phyloP scores from a whole-genome alignment of 192 early-diverging fungal species.

The Jimgerdemannia flammicorona region DNA sequence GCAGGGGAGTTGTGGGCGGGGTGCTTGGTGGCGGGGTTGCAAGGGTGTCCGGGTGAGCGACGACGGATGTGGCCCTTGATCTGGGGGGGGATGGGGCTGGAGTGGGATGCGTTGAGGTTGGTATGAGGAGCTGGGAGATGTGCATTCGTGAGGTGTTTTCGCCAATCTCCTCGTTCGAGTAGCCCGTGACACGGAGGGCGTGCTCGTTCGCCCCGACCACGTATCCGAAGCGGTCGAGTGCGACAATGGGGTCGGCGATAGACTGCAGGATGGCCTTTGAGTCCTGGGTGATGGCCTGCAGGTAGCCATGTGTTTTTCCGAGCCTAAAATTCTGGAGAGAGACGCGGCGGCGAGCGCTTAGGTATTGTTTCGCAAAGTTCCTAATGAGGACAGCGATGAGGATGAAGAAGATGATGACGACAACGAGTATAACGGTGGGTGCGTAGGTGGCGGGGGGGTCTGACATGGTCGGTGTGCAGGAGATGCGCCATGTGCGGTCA shows the following conservation, averaged over 20 bases:
- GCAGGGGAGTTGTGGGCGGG: too few relatives aligned
- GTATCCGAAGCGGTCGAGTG: constrained; percentile 2
- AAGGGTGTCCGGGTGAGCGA: not conserved
- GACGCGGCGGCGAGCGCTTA: not conserved
- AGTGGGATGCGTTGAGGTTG: not conserved
- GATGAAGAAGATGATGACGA: too few relatives aligned
- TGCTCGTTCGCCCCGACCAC: constrained; percentile 13
- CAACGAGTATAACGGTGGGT: too few relatives aligned
- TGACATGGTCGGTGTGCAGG: too few relatives aligned
- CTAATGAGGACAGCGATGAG: too few relatives aligned
- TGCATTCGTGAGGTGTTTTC: constrained; percentile 5
- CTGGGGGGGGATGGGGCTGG: constrained; percentile 3
- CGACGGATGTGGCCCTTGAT: not conserved
- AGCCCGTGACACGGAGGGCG: constrained; percentile 3
- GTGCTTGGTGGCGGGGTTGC: too few relatives aligned
- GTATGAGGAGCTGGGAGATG: constrained; percentile 1
- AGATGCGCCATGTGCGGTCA: too few relatives aligned
- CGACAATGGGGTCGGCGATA: constrained; percentile 9
- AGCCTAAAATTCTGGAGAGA: not conserved
- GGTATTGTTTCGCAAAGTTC: not conserved
- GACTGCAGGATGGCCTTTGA: constrained; percentile 7
- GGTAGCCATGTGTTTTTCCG: constrained; percentile 7
- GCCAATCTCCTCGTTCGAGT: constrained; percentile 8
- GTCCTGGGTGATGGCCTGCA: constrained; percentile 8
- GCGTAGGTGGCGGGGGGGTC: too few relatives aligned